Base-by-base conservation (phyloP, 179 eudicot genomes). In the Heliamphora pulchella region DNA sequence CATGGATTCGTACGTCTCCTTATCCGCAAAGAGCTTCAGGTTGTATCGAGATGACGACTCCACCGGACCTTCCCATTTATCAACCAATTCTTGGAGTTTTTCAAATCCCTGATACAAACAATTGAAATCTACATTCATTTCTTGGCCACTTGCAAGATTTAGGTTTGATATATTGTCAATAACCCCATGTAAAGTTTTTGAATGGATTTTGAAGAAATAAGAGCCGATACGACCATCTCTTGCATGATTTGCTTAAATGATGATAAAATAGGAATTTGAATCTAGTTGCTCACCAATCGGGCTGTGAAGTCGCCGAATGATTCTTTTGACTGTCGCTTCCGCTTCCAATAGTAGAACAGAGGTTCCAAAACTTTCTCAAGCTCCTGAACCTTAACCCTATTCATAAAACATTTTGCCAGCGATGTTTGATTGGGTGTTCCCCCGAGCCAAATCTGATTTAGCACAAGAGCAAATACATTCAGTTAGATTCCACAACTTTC, bases 321-420 rank as follows among this genome's bases (percentile, higher is more conserved):
- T 87, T 96, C 99, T 77, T 84, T 88, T 4, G 89, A 83, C 61
- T 82, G 80, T 22, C 97, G 86, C 81, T 82, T 74, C 63, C 87
- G 85, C 83, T 80, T 91, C 99, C 99, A 94, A 83, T 91, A 75
- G 81, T 88, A 94, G 82, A 96, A 92, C 78, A 96, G 84, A 76
- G 99, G 99, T 80, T 96, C 98, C 69, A 94, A 80, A 57, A 96
- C 97, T 86, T 92, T 94, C 88, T 96, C 99, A 22, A 96, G 88
- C 79, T 92, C 93, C 51, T 96, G 98, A 76, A 96, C 79, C 87
- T 96, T 96, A 79, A 96, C 95, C 90, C 92, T 96, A 80, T 94
- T 89, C 89, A 89, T 87, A 86, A 94, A 96, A 58, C 83, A 75
- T 81, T 43, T 81, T 18, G 99, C 99, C 78, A 96, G 69, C 8